Evolutionary conservation across 371 early-diverging fungal genomes (phyloP), one percentile per base, ranked within the genome.

Genomic region (Mucor circinelloides): DNA sequence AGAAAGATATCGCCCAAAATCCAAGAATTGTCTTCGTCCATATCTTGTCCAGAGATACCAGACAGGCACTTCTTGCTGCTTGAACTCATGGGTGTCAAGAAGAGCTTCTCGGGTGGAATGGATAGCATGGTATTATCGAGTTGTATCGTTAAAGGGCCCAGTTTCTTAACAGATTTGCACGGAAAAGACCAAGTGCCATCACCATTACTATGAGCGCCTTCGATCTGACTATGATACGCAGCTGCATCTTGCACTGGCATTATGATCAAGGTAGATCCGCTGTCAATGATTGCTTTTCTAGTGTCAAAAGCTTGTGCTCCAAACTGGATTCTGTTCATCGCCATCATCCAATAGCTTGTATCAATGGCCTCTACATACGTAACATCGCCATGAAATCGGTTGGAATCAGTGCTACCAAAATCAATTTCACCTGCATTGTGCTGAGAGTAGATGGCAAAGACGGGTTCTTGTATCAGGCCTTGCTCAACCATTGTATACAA

Each of bases 1-100:
- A 93, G 70, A 77, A 93, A 92, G 0, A 91, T 90, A 75, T 93
- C 93, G 1, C 94, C 94, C 12, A 93, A 81, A 54, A 93, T 89
- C 94, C 93, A 93, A 5, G 81, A 73, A 34, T 50, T 36, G 25
- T 50, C 67, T 23, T 72, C 73, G 40, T 61, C 57, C 34, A 73
- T 74, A 2, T 68, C 55, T 64, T 85, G 84, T 0, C 83, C 86
- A 2, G 86, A 79, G 36, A 88, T 75, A 13, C 94, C 93, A 6
- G 91, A 91, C 59, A 93, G 79, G 63, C 95, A 93, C 57, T 74
- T 68, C 9, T 54, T 68, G 21, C 76, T 77, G 27, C 72, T 70
- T 3, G 77, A 60, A 17, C 74, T 73, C 32, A 80, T 69, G 2
- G 83, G 82, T 30, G 77, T 72, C 56, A 94, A 72, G 15, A 91